Evolutionary conservation across 2,329 filamentous ascomycete species (phyloP), one percentile per base, ranked within the genome.

Genomic region (Nemania sp.): DNA sequence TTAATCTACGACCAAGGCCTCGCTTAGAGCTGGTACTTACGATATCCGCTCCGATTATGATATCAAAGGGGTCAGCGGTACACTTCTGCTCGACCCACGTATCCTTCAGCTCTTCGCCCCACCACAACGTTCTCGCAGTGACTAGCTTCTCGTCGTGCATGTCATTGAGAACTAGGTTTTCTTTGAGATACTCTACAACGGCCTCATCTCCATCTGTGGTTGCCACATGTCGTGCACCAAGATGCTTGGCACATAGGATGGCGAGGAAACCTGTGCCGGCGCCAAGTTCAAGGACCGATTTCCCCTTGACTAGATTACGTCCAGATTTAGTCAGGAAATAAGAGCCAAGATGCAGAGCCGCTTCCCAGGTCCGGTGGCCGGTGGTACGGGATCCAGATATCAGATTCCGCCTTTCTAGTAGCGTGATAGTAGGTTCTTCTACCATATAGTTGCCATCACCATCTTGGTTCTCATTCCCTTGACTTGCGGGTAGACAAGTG

Each of bases 341-440:
- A 2, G 80, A 77, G 8, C 78, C 84, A 1, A 89, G 77, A 61
- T 86, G 81, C 3, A 89, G 72, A 6, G 85, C 82, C 4, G 83
- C 86, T 70, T 88, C 86, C 86, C 86, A 89, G 2, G 86, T 89
- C 31, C 86, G 78, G 43, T 85, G 81, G 0, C 86, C 86, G 0
- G 86, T 88, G 1, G 81, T 86, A 8, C 81, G 80, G 5, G 80
- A 80, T 4, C 81, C 78, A 11, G 76, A 78, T 43, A 84, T 75
- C 17, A 83, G 64, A 66, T 80, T 72, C 64, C 81, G 70, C 69
- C 75, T 69, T 70, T 86, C 77, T 57, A 84, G 69, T 49, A 86
- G 71, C 59, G 82, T 78, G 61, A 86, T 42, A 61, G 75, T 60
- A 64, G 72, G 47, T 68, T 70, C 59, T 61, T 68, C 39, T 60